A percentile compares a stretch with the other conserved stretches of the same genome.
These are phyloP conservation scores for Rhizophagus prolifer DNA, from an alignment of 192 early-diverging fungal species.

Conservation along the genomic window DNA sequence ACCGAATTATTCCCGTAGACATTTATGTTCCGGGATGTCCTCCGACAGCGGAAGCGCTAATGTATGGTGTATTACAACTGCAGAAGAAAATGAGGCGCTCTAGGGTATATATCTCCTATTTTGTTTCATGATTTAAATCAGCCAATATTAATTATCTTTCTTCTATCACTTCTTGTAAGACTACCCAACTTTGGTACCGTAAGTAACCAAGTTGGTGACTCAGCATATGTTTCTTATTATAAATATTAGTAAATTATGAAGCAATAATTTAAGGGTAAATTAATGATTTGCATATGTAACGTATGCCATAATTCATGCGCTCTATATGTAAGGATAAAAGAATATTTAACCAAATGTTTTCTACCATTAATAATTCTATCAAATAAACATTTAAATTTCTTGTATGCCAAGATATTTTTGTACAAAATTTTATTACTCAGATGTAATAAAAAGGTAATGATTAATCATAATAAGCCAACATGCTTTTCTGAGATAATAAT, in stretches of 20 bases:
- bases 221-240: not conserved
- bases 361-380: not conserved
- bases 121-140: not conserved
- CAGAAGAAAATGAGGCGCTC: slow-evolving; percentile 97
- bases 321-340: not conserved
- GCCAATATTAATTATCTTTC: not conserved
- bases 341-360: not conserved
- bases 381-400: too few species aligned
- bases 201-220: not conserved
- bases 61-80: slow-evolving; percentile 96
- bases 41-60: slow-evolving; percentile 93
- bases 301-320: not conserved
- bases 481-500: not conserved
- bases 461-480: not conserved
- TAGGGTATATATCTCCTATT: slow-evolving; percentile 8
- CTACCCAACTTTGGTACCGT: not conserved
- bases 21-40: slow-evolving; percentile 98
- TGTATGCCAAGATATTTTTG: too few species aligned
- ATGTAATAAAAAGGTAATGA: too few species aligned
- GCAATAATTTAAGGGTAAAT: not conserved
- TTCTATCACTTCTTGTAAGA: not conserved
- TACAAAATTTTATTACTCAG: too few species aligned
- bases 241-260: not conserved
- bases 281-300: not conserved
- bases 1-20: slow-evolving; percentile 91